Evolutionary conservation across 805 yeast species (phyloP), one percentile per base, ranked within the genome.

Genomic region (Candida silvicultrix): DNA sequence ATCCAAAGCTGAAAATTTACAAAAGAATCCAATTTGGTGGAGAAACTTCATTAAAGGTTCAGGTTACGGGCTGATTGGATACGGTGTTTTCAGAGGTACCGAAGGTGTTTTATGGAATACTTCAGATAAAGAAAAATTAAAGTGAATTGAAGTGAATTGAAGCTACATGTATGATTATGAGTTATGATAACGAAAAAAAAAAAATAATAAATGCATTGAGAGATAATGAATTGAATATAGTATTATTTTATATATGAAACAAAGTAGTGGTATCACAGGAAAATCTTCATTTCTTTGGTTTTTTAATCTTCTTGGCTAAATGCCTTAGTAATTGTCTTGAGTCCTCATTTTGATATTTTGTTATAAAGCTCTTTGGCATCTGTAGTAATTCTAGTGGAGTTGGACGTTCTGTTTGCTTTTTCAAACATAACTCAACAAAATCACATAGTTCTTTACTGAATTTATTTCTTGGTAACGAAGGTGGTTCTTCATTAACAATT

Each of bases 401-500:
- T 20, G 85, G 80, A 48, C 99, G 71, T 44, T 72, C 75, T 11
- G 59, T 56, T 40, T 81, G 87, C 50, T 85, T 89, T 59, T 84
- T 87, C 39, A 78, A 70, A 57, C 97, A 90, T 36, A 75, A 66
- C 50, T 81, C 83, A 16, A 92, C 83, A 60, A 90, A 88, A 42
- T 73, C 72, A 51, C 87, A 76, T 52, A 90, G 68, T 32, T 55
- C 78, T 57, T 46, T 73, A 65, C 54, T 59, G 53, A 49, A 71
- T 20, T 63, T 64, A 29, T 57, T 63, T 9, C 59, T 63, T 0
- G 83, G 75, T 41, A 90, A 71, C 1, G 75, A 69, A 11, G 99
- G 99, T 0, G 97, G 89, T 2, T 81, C 82, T 62, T 94, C 99
- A 58, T 90, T 88, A 21, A 94, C 99, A 38, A 94, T 90, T 56